A percentile compares a stretch with the other conserved stretches of the same genome.
Conservation (phyloP, 2,329 filamentous ascomycete genomes). For the Cryphonectria nitschkei region DNA sequence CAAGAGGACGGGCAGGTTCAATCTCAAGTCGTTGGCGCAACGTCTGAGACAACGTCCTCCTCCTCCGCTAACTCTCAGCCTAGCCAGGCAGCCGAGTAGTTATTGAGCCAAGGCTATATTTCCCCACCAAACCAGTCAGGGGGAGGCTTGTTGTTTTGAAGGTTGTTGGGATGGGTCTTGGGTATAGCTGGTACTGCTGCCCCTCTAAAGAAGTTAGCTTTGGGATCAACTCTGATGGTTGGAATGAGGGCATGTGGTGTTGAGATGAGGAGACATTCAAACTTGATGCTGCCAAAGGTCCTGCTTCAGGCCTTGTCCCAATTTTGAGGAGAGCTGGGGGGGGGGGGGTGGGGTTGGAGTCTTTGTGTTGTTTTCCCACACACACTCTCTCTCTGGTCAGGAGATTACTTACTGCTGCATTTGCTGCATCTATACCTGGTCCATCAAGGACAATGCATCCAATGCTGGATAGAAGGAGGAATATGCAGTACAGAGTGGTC, state of each 20-base stretch:
- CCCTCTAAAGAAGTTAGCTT: neutral
- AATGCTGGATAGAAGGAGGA: neutral
- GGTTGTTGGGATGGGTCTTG: neutral
- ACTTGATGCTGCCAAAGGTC: too few species aligned
- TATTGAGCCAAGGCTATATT: neutral
- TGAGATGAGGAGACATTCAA: neutral
- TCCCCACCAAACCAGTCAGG: neutral
- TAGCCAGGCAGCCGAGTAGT: neutral
- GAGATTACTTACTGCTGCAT: too few species aligned
- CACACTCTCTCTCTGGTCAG: too few species aligned
- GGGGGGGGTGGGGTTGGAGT: too few species aligned
- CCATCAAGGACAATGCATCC: neutral
- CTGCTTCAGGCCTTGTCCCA: too few species aligned
- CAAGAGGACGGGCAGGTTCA: neutral
- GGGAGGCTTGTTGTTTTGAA: neutral
- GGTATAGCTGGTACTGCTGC: neutral
- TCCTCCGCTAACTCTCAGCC: neutral
- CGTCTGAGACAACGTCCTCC: neutral
- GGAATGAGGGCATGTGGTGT: neutral
- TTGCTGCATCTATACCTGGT: neutral
- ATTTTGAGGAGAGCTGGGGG: too few species aligned
- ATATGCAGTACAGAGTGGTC: neutral
- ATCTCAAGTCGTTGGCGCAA: neutral
- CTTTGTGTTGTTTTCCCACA: too few species aligned
- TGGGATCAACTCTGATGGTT: too few species aligned